phyloP scores from a whole-genome alignment of 306 rosid genomes.

The Gillenia trifoliata region DNA sequence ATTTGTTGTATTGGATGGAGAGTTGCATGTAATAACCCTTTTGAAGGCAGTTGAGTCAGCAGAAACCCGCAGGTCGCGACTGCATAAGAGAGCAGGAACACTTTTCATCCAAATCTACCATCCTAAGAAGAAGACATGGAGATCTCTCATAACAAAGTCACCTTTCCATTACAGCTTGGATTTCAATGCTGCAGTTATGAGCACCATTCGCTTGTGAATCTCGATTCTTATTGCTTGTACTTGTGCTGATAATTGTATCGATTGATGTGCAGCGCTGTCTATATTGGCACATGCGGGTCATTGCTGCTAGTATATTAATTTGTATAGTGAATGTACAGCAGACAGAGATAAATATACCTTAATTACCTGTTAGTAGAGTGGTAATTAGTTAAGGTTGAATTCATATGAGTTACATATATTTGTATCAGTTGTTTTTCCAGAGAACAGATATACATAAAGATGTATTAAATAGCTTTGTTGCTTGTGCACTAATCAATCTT shows the following conservation, averaged over 20 bases:
- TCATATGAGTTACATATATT: not conserved
- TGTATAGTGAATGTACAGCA: slow-evolving; percentile 9
- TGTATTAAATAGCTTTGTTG: no score
- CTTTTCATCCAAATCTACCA: slow-evolving; percentile 70
- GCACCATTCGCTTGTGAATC: slow-evolving; percentile 59
- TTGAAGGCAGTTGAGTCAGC: slow-evolving; percentile 26
- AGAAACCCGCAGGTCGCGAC: slow-evolving; percentile 47
- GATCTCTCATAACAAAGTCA: slow-evolving; percentile 51
- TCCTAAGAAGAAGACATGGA: slow-evolving; percentile 69
- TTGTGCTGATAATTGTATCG: slow-evolving; percentile 14
- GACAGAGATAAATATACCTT: not conserved
- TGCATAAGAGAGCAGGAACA: slow-evolving; percentile 46
- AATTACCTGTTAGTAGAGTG: not conserved
- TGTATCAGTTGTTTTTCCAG: not conserved
- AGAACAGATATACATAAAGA: no score
- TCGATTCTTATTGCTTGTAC: slow-evolving; percentile 11
- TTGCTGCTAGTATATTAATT: slow-evolving; percentile 14
- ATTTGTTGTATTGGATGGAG: slow-evolving; percentile 53
- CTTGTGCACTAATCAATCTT: no score
- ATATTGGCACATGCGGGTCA: not conserved
- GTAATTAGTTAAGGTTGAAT: not conserved
- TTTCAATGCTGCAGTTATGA: slow-evolving; percentile 51
- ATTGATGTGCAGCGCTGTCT: not conserved
- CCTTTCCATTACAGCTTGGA: slow-evolving; percentile 59
- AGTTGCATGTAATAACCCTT: slow-evolving; percentile 51